A percentile compares a stretch with the other conserved stretches of the same genome.
Conservation (phyloP, 768 basidiomycete genomes). For the Mycena kentingensis region DNA sequence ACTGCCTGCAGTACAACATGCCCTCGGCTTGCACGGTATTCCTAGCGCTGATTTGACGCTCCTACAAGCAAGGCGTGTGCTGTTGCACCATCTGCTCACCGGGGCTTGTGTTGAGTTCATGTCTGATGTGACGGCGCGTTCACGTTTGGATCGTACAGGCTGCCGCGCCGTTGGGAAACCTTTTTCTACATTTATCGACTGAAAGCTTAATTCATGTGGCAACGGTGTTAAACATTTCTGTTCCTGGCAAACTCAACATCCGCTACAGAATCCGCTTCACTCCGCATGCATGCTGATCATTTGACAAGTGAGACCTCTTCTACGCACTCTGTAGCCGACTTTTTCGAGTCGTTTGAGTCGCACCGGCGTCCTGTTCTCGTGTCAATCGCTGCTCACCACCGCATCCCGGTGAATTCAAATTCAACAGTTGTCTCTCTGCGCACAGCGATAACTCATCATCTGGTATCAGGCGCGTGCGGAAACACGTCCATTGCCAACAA, state of each 20-base stretch:
- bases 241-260: background rate
- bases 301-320: background rate
- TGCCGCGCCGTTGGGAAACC: background rate
- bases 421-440: background rate
- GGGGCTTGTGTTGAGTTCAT: background rate
- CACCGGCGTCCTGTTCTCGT: background rate
- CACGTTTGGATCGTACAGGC: background rate
- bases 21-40: background rate
- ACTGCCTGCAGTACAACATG: background rate
- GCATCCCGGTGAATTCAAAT: background rate
- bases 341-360: constrained; percentile 1
- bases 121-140: background rate
- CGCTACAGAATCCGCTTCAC: background rate
- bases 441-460: background rate
- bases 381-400: constrained; percentile 9
- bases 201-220: constrained; percentile 2
- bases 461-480: background rate
- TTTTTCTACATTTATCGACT: background rate
- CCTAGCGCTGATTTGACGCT: background rate
- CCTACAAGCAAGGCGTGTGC: background rate
- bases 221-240: background rate
- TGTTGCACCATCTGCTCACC: background rate
- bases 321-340: constrained; percentile 4
- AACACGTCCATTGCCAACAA: background rate
- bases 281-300: background rate